Conservation (phyloP, 768 basidiomycete genomes). For the Tephrocybe sp. region DNA sequence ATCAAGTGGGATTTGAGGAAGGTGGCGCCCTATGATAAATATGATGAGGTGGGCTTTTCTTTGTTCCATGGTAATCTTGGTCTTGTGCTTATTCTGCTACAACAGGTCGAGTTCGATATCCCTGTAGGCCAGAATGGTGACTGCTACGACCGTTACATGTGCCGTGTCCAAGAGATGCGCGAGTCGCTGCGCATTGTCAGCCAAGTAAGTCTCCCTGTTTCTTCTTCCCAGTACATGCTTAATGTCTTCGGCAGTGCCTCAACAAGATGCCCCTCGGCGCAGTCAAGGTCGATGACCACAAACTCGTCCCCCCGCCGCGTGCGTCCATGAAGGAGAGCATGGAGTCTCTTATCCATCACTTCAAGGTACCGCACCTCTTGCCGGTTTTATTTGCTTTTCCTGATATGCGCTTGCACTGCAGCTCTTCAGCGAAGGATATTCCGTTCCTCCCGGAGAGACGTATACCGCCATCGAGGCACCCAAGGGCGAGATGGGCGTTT, state of each 20-base stretch:
- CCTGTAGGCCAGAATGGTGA: slow-evolving; percentile 97
- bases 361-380: slow-evolving; percentile 60
- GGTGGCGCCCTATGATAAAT: slow-evolving; percentile 92
- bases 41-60: slow-evolving; percentile 70
- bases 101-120: slow-evolving; percentile 91
- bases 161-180: slow-evolving; percentile 97
- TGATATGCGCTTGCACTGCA: slow-evolving; percentile 23
- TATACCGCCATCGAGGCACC: slow-evolving; percentile 98
- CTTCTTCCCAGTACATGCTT: not conserved
- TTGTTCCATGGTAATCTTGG: not conserved
- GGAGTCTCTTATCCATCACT: slow-evolving; percentile 97
- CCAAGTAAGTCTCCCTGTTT: slow-evolving; percentile 43
- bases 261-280: slow-evolving; percentile 96
- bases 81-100: not conserved
- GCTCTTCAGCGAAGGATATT: slow-evolving; percentile 96
- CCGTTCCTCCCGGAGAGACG: slow-evolving; percentile 93
- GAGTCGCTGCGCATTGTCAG: slow-evolving; percentile 88
- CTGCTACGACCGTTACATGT: slow-evolving; percentile 97
- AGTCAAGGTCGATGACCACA: slow-evolving; percentile 95
- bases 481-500: slow-evolving; percentile 99
- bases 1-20: slow-evolving; percentile 95
- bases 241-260: slow-evolving; percentile 61
- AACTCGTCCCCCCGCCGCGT: slow-evolving; percentile 93
- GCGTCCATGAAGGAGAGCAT: slow-evolving; percentile 99
- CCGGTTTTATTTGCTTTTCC: not conserved